phyloP scores from a whole-genome alignment of 352 stramenopile species.

The Phytophthora constricta region DNA sequence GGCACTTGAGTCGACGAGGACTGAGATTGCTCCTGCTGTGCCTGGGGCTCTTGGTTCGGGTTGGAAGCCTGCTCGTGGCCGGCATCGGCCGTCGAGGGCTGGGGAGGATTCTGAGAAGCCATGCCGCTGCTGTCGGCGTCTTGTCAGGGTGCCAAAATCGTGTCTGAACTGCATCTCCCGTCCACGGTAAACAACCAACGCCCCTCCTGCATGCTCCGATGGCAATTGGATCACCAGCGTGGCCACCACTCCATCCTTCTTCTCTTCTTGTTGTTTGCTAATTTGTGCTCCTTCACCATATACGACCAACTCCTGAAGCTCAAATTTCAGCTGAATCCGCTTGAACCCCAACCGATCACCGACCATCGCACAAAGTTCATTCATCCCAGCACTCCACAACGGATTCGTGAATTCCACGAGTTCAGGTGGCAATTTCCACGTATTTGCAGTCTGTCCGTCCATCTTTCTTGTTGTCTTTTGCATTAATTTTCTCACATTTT shows the following conservation, averaged over 20 bases:
- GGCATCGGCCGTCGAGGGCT: too few relatives aligned
- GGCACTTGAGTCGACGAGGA: too few relatives aligned
- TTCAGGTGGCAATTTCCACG: background rate
- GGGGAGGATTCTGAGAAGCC: too few relatives aligned
- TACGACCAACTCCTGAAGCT: conserved; percentile 49
- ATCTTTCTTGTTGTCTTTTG: background rate
- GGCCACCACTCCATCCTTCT: conserved; percentile 50
- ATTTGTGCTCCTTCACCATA: conserved; percentile 46
- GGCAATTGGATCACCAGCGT: conserved; percentile 49
- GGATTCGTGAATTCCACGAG: conserved; percentile 7
- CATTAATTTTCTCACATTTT: conserved; percentile 1
- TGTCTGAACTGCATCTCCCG: conserved; percentile 16
- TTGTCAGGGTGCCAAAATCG: conserved; percentile 28
- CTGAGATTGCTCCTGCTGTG: too few relatives aligned
- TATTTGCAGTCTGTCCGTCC: background rate
- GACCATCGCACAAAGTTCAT: background rate
- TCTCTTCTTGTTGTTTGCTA: conserved; percentile 40
- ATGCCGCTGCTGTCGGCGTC: too few relatives aligned
- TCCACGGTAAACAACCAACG: conserved; percentile 17
- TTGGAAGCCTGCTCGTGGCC: too few relatives aligned
- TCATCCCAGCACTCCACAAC: background rate
- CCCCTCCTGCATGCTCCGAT: conserved; percentile 16
- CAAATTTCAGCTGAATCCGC: conserved; percentile 8
- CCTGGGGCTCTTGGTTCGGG: too few relatives aligned
- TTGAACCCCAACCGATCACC: conserved; percentile 13